Percentiles rank a stretch among this genome's conserved stretches.
phyloP scores from a whole-genome alignment of 352 stramenopile genomes.

The Globisporangium cystogenes region DNA sequence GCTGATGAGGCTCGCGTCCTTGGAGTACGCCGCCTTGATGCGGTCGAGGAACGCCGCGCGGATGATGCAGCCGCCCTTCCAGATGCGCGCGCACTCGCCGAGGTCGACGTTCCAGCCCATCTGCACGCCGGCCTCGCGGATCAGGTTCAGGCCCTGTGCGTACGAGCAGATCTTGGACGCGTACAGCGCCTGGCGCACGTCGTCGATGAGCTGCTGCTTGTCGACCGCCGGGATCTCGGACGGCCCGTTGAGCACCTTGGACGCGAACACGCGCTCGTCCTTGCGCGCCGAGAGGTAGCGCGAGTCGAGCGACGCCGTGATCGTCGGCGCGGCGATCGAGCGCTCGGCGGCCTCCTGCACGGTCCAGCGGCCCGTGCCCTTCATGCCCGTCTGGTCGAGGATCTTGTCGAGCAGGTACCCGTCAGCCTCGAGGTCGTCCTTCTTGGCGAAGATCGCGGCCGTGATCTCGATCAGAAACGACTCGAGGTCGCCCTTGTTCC shows the following conservation, averaged over 20 bases:
- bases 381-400: conserved; percentile 99
- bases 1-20: conserved; percentile 91
- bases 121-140: conserved; percentile 92
- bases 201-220: conserved; percentile 95
- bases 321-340: conserved; percentile 95
- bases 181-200: conserved; percentile 96
- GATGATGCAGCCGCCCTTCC: conserved; percentile 99
- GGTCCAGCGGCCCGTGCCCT: conserved; percentile 97
- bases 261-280: conserved; percentile 92
- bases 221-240: conserved; percentile 89
- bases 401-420: conserved; percentile 94
- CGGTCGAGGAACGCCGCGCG: conserved; percentile 95
- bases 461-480: conserved; percentile 99
- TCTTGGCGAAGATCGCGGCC: conserved; percentile 95
- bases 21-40: conserved; percentile 94
- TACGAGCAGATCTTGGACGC: conserved; percentile 99
- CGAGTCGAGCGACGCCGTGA: conserved; percentile 95
- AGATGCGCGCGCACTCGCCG: conserved; percentile 96
- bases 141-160: conserved; percentile 95
- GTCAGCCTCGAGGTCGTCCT: conserved; percentile 91
- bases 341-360: conserved; percentile 95
- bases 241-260: conserved; percentile 92
- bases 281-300: conserved; percentile 96
- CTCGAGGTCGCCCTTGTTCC: conserved; percentile 96
- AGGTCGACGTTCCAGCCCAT: conserved; percentile 97